phyloP scores from a whole-genome alignment of 257 asterid species.

The Gynochthodes officinalis region DNA sequence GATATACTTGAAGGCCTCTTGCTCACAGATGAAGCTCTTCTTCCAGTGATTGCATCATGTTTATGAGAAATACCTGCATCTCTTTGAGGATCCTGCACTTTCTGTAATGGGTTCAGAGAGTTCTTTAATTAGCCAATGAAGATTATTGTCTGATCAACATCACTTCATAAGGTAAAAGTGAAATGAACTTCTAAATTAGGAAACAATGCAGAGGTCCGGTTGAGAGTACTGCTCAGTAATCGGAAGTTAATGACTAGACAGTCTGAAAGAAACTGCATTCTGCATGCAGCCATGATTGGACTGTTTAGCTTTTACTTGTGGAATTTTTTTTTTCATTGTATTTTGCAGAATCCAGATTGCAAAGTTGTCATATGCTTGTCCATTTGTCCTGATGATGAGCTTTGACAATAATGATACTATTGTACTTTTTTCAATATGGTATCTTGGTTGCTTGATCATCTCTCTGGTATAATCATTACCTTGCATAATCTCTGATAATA shows the following conservation, averaged over 20 bases:
- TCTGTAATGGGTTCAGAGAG: neutral
- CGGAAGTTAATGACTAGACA: neutral
- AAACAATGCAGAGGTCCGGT: neutral
- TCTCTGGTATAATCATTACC: no score
- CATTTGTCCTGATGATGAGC: neutral
- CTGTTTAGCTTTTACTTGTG: neutral
- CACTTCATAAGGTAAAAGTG: neutral
- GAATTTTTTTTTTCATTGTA: neutral
- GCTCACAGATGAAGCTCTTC: slow-evolving; percentile 17
- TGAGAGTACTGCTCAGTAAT: neutral
- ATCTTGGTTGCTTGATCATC: neutral
- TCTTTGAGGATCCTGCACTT: slow-evolving; percentile 14
- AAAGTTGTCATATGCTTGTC: neutral
- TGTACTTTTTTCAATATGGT: no score
- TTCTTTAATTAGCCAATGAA: neutral
- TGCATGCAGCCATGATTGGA: neutral
- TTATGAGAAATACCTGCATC: slow-evolving; percentile 1
- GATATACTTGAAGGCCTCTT: neutral
- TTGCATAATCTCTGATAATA: neutral
- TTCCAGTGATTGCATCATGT: neutral
- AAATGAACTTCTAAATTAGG: neutral
- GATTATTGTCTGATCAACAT: neutral
- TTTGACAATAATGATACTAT: neutral
- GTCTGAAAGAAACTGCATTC: neutral
- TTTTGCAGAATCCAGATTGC: neutral